phyloP scores from a whole-genome alignment of 2,329 filamentous ascomycete species.

The Camillea tinctor region DNA sequence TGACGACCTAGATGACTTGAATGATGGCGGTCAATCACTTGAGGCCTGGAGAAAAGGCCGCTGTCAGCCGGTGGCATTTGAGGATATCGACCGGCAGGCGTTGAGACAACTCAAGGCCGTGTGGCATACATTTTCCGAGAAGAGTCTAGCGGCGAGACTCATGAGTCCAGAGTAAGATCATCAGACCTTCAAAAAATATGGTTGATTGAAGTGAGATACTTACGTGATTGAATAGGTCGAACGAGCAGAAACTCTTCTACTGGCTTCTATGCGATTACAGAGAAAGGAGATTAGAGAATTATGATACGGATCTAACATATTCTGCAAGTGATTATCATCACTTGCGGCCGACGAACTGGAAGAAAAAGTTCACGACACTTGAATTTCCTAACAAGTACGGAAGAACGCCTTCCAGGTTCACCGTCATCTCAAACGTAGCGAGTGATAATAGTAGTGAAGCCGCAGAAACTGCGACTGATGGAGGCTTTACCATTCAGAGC shows the following conservation, averaged over 20 bases:
- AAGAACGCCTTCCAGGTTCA: constrained; percentile 60
- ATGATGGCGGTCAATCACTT: constrained; percentile 53
- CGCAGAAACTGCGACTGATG: constrained; percentile 34
- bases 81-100: constrained; percentile 77
- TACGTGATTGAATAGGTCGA: constrained; percentile 54
- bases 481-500: constrained; percentile 53
- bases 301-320: constrained; percentile 74
- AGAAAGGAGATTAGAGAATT: constrained; percentile 83
- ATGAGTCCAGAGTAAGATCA: constrained; percentile 58
- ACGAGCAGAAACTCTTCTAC: constrained; percentile 94
- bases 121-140: constrained; percentile 83
- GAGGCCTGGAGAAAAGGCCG: constrained; percentile 61
- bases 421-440: constrained; percentile 62
- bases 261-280: constrained; percentile 78
- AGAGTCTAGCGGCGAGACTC: constrained; percentile 69
- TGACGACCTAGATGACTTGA: constrained; percentile 68
- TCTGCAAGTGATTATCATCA: constrained; percentile 93
- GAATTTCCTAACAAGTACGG: constrained; percentile 52
- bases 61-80: constrained; percentile 55
- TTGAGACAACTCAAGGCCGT: constrained; percentile 83
- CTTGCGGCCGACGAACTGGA: constrained; percentile 57
- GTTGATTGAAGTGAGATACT: constrained; percentile 14
- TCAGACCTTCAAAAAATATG: neutral
- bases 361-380: constrained; percentile 60
- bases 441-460: constrained; percentile 44